A percentile compares a stretch with the other conserved stretches of the same genome.
phyloP scores from a whole-genome alignment of 148 eudicot genomes.

The Dysphania ambrosioides region DNA sequence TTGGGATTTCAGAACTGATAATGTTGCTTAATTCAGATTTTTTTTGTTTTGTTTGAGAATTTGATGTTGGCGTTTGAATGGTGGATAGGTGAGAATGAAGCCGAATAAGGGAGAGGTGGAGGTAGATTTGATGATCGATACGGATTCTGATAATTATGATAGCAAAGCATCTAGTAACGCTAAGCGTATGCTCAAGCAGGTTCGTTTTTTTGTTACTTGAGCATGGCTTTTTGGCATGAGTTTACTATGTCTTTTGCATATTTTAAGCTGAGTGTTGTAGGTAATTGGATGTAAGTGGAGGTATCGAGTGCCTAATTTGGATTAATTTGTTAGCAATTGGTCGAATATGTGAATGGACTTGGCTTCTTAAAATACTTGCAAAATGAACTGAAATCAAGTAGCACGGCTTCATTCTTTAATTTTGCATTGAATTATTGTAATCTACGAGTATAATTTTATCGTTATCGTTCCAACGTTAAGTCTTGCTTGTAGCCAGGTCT shows the following conservation, averaged over 20 bases:
- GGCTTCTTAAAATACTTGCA: neutral
- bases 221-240: too few relatives aligned
- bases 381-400: neutral
- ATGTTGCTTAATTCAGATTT: neutral
- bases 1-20: neutral
- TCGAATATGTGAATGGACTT: neutral
- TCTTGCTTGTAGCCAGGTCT: too few relatives aligned
- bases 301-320: neutral
- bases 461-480: neutral
- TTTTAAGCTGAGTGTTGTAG: neutral
- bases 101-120: slow-evolving; percentile 56
- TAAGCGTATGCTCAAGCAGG: slow-evolving; percentile 44
- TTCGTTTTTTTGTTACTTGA: slow-evolving; percentile 31
- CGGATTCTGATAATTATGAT: slow-evolving; percentile 50
- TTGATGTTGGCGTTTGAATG: slow-evolving; percentile 10
- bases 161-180: slow-evolving; percentile 21
- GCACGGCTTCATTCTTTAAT: neutral
- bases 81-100: slow-evolving; percentile 65
- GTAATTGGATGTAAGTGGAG: neutral
- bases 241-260: neutral
- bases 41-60: neutral
- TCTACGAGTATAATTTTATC: too few relatives aligned
- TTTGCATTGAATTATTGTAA: neutral
- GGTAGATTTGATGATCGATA: slow-evolving; percentile 64
- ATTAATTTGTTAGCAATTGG: neutral